These are phyloP conservation scores for Bertia moriformis DNA, from an alignment of 2,329 filamentous ascomycete genomes.

Conservation along the genomic window DNA sequence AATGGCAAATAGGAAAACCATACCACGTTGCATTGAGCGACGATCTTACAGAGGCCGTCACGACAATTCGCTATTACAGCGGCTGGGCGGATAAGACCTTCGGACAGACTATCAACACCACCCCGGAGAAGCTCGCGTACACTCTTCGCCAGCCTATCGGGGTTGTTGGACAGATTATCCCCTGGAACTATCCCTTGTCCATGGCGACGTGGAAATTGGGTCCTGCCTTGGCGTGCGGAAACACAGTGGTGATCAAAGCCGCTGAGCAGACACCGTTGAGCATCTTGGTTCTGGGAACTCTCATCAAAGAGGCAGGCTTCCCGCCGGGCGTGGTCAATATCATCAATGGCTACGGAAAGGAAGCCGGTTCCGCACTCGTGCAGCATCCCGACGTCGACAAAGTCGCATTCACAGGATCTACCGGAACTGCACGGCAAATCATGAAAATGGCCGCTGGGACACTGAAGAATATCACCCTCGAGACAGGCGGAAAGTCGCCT, in stretches of 20 bases:
- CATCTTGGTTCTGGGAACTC: constrained; percentile 37
- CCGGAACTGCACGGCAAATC: constrained; percentile 45
- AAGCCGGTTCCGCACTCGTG: constrained; percentile 46
- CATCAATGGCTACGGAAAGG: constrained; percentile 45
- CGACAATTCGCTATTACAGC: constrained; percentile 51
- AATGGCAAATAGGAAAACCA: constrained; percentile 6
- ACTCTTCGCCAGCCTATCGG: constrained; percentile 52
- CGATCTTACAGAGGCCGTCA: constrained; percentile 58
- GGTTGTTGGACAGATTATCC: constrained; percentile 49
- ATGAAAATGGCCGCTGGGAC: constrained; percentile 48
- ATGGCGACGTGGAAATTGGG: constrained; percentile 59
- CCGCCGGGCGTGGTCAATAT: constrained; percentile 58
- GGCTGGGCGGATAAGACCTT: constrained; percentile 56
- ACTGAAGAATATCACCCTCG: constrained; percentile 35
- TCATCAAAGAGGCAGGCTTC: constrained; percentile 53
- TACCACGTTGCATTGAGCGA: constrained; percentile 19
- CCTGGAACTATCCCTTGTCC: constrained; percentile 53
- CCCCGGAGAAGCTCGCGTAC: constrained; percentile 46
- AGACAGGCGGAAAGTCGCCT: constrained; percentile 38
- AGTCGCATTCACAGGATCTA: constrained; percentile 54
- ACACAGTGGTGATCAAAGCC: constrained; percentile 38
- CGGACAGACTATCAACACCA: constrained; percentile 53
- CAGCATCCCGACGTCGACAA: constrained; percentile 47
- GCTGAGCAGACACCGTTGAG: constrained; percentile 40
- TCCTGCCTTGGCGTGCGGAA: constrained; percentile 39